Base-by-base conservation (phyloP, 2,329 filamentous ascomycete species). In the Penicillium corylophilum region DNA sequence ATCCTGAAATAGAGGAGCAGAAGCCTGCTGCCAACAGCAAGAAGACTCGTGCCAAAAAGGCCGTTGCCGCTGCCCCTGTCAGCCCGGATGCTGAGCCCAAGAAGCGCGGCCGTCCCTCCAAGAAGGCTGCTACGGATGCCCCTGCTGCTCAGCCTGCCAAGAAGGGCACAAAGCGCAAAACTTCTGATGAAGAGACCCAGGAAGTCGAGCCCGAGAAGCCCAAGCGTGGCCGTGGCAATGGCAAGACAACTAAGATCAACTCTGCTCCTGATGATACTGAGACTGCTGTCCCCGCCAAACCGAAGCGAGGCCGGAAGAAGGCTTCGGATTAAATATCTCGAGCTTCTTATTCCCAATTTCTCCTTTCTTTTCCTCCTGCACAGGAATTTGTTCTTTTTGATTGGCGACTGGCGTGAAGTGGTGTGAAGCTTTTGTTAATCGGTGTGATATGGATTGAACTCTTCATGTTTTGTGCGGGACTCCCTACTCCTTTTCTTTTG, bases 21-120 rank as follows among this genome's bases (percentile, higher is more conserved):
- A 43, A 53, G 38, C 55, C 60, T 2, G 23, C 55, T 29, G 28
- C 44, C 6, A 56, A 47, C 33, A 44, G 50, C 35, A 53, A 41
- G 20, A 60, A 56, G 24, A 20, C 44, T 9, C 40, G 51, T 10
- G 42, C 36, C 28, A 62, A 63, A 23, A 57, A 56, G 10, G 45
- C 49, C 10, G 54, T 35, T 13, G 33, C 35, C 20, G 24, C 31
- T n/a, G 44, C 49, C 9, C 50, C 56, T 26, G 39, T 35, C 22
- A 52, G 54, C 9, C 41, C 58, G 8, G 52, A 59, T 28, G 20
- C 53, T 20, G 48, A 64, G 44, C 33, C 53, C 24, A 62, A 59
- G 46, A 64, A 63, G 39, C 58, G 59, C 28, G 61, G 61, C 6
- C 65, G 64, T 40, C 44, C 60, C 22, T 13, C 60, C 28, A 64